phyloP scores from a whole-genome alignment of 192 early-diverging fungal species.

The Coemansia sp. region DNA sequence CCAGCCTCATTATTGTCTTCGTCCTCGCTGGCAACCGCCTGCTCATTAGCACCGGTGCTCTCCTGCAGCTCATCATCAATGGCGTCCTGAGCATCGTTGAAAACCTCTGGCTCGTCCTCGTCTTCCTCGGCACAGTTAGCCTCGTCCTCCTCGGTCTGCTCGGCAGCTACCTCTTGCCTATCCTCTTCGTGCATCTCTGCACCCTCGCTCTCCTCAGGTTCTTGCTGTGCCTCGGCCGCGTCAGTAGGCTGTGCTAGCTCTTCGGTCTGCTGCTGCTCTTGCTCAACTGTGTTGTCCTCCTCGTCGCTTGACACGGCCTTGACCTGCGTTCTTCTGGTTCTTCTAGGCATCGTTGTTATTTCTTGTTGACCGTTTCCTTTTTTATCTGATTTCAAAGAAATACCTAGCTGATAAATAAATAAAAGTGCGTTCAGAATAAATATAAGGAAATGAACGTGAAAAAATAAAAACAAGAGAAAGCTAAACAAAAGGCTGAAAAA shows the following conservation, averaged over 20 bases:
- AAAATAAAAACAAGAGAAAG: not conserved
- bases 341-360: not conserved
- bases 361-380: not conserved
- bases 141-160: not conserved
- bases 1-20: too few relatives aligned
- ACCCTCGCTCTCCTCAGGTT: not conserved
- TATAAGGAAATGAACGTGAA: not conserved
- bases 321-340: not conserved
- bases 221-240: not conserved
- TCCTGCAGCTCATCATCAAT: too few relatives aligned
- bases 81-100: not conserved
- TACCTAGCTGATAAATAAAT: not conserved
- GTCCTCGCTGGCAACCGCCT: too few relatives aligned
- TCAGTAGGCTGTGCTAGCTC: not conserved
- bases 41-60: too few relatives aligned
- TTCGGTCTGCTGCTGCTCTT: not conserved
- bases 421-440: not conserved
- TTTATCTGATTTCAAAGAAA: not conserved
- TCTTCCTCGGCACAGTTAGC: not conserved
- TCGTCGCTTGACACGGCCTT: not conserved
- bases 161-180: not conserved
- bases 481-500: too few relatives aligned
- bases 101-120: constrained; percentile 2
- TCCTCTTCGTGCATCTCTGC: not conserved
- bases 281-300: not conserved